These are phyloP conservation scores for Strigomonas culicis DNA, from an alignment of 208 protist species.

Conservation along the genomic window DNA sequence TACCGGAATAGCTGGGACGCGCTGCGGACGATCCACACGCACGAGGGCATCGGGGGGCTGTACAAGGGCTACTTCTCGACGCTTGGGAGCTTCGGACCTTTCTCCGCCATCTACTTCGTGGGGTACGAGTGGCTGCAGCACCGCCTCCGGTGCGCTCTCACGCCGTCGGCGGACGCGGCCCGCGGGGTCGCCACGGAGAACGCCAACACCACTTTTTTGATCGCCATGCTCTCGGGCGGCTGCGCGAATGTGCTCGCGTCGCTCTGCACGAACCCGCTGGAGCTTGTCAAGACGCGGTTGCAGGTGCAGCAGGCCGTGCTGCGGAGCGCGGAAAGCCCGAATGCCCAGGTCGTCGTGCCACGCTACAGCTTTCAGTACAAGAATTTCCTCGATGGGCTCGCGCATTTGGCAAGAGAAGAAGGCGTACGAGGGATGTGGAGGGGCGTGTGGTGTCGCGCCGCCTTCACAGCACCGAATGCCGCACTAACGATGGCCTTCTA, in stretches of 20 bases:
- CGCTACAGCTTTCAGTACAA: slow-evolving; percentile 63
- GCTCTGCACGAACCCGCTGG: slow-evolving; percentile 80
- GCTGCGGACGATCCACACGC: slow-evolving; percentile 39
- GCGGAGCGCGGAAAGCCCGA: neutral
- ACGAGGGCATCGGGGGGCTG: slow-evolving; percentile 67
- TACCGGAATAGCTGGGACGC: slow-evolving; percentile 70
- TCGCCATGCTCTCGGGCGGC: slow-evolving; percentile 51
- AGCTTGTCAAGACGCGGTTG: slow-evolving; percentile 88
- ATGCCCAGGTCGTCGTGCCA: neutral
- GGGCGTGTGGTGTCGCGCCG: slow-evolving; percentile 51
- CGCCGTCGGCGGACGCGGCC: neutral
- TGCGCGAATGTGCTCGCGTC: slow-evolving; percentile 59
- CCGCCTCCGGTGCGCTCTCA: slow-evolving; percentile 14
- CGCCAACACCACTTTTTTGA: slow-evolving; percentile 21
- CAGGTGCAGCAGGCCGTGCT: slow-evolving; percentile 82
- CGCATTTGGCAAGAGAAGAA: slow-evolving; percentile 35
- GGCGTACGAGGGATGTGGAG: slow-evolving; percentile 60
- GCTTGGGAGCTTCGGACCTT: slow-evolving; percentile 84
- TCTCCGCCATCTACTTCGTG: slow-evolving; percentile 87
- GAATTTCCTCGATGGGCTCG: slow-evolving; percentile 51
- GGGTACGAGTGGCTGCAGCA: slow-evolving; percentile 65
- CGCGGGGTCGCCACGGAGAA: neutral
- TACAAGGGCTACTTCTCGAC: slow-evolving; percentile 89
- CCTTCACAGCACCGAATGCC: slow-evolving; percentile 71
- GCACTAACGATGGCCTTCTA: slow-evolving; percentile 84